Percentiles rank a stretch among this genome's conserved stretches.
These are phyloP conservation scores for Aspergillus sp. DNA, from an alignment of 2,329 filamentous ascomycete genomes.

Conservation along the genomic window DNA sequence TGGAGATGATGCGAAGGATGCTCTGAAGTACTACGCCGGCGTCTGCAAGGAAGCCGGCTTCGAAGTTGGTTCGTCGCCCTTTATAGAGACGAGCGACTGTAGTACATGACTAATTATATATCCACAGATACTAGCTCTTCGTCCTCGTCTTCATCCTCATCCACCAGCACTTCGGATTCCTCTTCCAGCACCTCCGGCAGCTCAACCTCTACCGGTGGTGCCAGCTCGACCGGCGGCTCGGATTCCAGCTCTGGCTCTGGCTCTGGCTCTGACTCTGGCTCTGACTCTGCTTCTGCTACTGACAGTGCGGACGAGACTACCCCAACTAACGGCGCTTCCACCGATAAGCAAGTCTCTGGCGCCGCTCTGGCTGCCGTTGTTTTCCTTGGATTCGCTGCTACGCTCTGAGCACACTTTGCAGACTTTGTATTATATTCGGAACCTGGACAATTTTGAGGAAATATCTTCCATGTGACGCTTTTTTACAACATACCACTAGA, in stretches of 20 bases:
- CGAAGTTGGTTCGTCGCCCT: conserved; percentile 34
- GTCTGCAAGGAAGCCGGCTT: conserved; percentile 42
- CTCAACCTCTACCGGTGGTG: conserved; percentile 16
- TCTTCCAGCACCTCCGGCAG: conserved; percentile 21
- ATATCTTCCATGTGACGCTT: neutral
- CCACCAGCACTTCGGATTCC: conserved; percentile 25
- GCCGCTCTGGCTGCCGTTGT: conserved; percentile 40
- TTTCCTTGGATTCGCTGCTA: conserved; percentile 42
- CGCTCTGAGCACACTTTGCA: conserved; percentile 26
- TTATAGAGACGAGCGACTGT: neutral
- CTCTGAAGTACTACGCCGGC: conserved; percentile 39
- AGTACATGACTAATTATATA: conserved; percentile 6
- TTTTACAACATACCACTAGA: conserved; percentile 9
- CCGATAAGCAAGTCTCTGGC: conserved; percentile 35
- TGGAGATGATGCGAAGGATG: conserved; percentile 29
- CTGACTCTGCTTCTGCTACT: conserved; percentile 7
- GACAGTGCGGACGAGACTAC: conserved; percentile 10
- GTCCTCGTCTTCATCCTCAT: conserved; percentile 22
- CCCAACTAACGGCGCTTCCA: conserved; percentile 25
- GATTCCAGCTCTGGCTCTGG: conserved; percentile 16
- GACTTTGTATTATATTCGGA: conserved; percentile 5
- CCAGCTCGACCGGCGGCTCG: conserved; percentile 9
- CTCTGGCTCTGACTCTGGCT: conserved; percentile 6
- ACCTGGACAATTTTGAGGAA: conserved; percentile 1
- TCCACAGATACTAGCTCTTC: conserved; percentile 12